Evolutionary conservation across 2,329 filamentous ascomycete species (phyloP).

Genomic region (Colletotrichum tropicale): DNA sequence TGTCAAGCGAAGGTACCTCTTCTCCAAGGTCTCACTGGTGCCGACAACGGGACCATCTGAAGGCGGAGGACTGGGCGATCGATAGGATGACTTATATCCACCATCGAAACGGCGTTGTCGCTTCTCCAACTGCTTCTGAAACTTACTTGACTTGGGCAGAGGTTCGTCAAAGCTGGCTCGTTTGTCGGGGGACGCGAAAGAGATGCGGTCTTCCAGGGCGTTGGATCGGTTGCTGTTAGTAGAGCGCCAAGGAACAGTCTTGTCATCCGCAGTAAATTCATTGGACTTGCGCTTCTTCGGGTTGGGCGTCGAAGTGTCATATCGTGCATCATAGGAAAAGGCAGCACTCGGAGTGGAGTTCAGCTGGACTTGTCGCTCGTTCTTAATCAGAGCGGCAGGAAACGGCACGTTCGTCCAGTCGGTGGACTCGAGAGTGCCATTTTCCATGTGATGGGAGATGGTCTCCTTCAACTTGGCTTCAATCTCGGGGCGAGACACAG

Average conservation of each 20-base stretch:
- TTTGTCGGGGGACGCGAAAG: constrained; percentile 59
- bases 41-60: constrained; percentile 79
- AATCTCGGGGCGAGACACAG: constrained; percentile 72
- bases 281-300: constrained; percentile 85
- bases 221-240: constrained; percentile 56
- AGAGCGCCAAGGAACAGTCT: constrained; percentile 75
- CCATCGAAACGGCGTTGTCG: constrained; percentile 86
- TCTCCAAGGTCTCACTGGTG: constrained; percentile 83
- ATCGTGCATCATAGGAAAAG: constrained; percentile 25
- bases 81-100: constrained; percentile 61
- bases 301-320: constrained; percentile 31
- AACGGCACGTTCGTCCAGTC: constrained; percentile 86
- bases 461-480: constrained; percentile 84
- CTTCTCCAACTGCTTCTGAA: constrained; percentile 83
- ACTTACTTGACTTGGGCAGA: constrained; percentile 76
- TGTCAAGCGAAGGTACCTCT: constrained; percentile 93
- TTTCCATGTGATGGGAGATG: constrained; percentile 82
- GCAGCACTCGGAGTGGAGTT: constrained; percentile 37
- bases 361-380: constrained; percentile 64
- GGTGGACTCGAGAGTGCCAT: constrained; percentile 70
- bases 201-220: constrained; percentile 77
- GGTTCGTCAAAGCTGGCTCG: constrained; percentile 46
- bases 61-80: constrained; percentile 62
- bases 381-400: constrained; percentile 82
- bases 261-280: constrained; percentile 61